Evolutionary conservation across 1,284 basidiomycete species (phyloP).

Genomic region (Apiotrichum mycotoxinovorans): DNA sequence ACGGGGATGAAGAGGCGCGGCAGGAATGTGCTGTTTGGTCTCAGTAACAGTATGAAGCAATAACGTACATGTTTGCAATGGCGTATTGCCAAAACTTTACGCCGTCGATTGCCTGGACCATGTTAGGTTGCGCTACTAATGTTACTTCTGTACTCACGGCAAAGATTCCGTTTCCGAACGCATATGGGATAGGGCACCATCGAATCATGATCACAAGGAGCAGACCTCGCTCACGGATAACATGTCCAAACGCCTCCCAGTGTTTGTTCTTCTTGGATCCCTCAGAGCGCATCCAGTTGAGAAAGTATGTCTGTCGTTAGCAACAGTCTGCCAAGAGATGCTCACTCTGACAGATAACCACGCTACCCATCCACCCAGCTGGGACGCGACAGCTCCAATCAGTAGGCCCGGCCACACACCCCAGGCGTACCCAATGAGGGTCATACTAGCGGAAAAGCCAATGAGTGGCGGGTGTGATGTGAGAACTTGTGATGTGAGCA

Average conservation of each 20-base stretch:
- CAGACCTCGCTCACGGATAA: constrained; percentile 43
- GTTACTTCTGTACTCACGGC: constrained; percentile 32
- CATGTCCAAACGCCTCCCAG: constrained; percentile 49
- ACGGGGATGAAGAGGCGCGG: constrained; percentile 46
- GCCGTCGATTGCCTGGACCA: constrained; percentile 43
- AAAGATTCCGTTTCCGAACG: constrained; percentile 47
- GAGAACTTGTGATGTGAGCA: constrained; percentile 27
- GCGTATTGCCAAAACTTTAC: constrained; percentile 46
- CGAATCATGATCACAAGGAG: constrained; percentile 48
- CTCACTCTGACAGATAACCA: constrained; percentile 43
- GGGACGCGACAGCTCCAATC: constrained; percentile 34
- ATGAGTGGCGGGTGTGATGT: constrained; percentile 49
- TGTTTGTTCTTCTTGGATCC: constrained; percentile 37
- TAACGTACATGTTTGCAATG: constrained; percentile 41
- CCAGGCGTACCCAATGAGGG: constrained; percentile 48
- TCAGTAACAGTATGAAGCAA: neutral
- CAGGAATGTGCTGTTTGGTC: constrained; percentile 27
- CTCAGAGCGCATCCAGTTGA: constrained; percentile 35
- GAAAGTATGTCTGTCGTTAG: constrained; percentile 42
- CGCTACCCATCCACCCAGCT: constrained; percentile 38
- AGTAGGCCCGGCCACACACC: constrained; percentile 45
- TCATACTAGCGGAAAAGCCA: constrained; percentile 44
- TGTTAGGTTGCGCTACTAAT: neutral
- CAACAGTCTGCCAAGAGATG: neutral
- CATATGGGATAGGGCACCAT: constrained; percentile 49